Percentiles rank a stretch among this genome's conserved stretches.
Conservation (phyloP, 768 basidiomycete species). For the Infundibulicybe gibba region DNA sequence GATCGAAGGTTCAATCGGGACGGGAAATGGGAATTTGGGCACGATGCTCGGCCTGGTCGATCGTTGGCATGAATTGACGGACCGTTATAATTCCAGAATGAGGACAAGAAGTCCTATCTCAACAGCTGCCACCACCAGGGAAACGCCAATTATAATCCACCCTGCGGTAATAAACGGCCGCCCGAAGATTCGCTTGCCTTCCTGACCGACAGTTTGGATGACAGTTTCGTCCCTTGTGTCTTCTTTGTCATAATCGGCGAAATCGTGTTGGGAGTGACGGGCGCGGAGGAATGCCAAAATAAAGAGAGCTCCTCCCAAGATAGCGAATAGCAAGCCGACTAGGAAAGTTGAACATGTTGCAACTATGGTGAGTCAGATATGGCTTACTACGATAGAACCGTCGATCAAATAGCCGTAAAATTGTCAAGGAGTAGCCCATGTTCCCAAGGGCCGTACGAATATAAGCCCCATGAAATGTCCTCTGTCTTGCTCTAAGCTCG, state of each 20-base stretch:
- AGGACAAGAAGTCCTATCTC: conserved; percentile 67
- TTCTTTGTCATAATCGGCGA: conserved; percentile 57
- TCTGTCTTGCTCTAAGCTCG: conserved; percentile 74
- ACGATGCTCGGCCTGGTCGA: no score
- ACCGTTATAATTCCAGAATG: conserved; percentile 33
- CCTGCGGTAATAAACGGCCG: conserved; percentile 80
- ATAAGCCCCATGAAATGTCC: conserved; percentile 85
- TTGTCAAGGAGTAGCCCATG: conserved; percentile 69
- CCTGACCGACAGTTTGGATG: conserved; percentile 57
- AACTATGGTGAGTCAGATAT: background rate
- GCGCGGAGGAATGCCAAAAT: conserved; percentile 56
- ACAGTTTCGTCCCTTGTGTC: conserved; percentile 28
- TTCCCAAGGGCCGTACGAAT: conserved; percentile 70
- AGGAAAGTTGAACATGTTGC: background rate
- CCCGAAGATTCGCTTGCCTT: conserved; percentile 62
- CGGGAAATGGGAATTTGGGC: no score
- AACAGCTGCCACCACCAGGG: conserved; percentile 54
- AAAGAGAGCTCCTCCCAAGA: conserved; percentile 60
- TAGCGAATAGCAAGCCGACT: conserved; percentile 62
- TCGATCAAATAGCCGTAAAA: conserved; percentile 75
- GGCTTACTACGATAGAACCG: conserved; percentile 70
- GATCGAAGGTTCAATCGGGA: no score
- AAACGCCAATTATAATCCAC: conserved; percentile 63
- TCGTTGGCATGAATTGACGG: background rate
- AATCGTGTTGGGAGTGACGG: conserved; percentile 69